Base-by-base conservation (phyloP, 352 stramenopile species). In the Phytophthora palmivora region DNA sequence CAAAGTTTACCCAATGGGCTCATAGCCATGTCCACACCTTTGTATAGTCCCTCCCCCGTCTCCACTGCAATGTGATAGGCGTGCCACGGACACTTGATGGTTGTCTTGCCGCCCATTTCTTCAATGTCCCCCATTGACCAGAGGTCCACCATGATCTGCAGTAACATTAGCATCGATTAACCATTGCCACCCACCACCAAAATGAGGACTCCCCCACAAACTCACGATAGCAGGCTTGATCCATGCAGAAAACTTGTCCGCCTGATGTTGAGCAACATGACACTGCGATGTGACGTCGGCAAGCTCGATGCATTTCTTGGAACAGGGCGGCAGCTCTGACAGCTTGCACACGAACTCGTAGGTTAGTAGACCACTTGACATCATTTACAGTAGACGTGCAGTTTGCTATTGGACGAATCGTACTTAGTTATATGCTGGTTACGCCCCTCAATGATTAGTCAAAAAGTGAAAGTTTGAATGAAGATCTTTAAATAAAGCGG, bases 21-120 rank as follows among this genome's bases (percentile, higher is more conserved):
- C 38, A 89, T 79, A 8, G 68, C 70, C 80, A 91, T 88, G 48
- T 95, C 79, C 30, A 96, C 67, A 48, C 87, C 85, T 67, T 88
- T 91, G 77, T 96, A 96, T 2, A 96, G 72, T 2, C 87, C 87
- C 66, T 96, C 87, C 22, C 87, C 87, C 2, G 81, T 92, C 46
- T 84, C 80, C 10, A 95, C 54, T 10, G 82, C 83, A 63, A 95
- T 95, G 44, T 91, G 87, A 69, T 89, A 95, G 41, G 83, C 83
- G 61, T 95, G 87, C 87, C 87, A 95, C 22, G 87, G 87, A 68
- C 87, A 94, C 63, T 92, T 91, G 63, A 94, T 79, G 3, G 82
- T 89, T 8, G 78, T 54, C 28, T 91, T 92, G 34, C 80, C 83
- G 21, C 83, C 84, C 48, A 95, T 73, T 61, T 94, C 87, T 55